A percentile compares a stretch with the other conserved stretches of the same genome.
Evolutionary conservation across 177 flowering plant genomes (phyloP).

Genomic region (Vitis hybrid): DNA sequence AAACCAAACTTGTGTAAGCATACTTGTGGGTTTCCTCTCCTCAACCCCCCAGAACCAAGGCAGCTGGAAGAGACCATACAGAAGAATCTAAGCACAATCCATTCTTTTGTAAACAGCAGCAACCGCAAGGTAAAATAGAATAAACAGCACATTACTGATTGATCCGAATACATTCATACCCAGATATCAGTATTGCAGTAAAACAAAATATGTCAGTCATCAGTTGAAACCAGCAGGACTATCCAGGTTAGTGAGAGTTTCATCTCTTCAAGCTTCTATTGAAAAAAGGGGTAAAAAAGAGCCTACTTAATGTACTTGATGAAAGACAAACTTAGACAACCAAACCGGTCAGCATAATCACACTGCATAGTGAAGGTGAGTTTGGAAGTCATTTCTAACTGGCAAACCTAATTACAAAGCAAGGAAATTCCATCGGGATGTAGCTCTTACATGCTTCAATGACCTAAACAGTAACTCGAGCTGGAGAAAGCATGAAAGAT

Average conservation of each 20-base stretch:
- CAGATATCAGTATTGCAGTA: not conserved
- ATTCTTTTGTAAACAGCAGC: too few relatives aligned
- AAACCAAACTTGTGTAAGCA: too few relatives aligned
- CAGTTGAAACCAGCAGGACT: not conserved
- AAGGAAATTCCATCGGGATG: not conserved
- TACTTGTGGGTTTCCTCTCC: too few relatives aligned
- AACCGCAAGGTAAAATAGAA: not conserved
- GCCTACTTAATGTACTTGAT: not conserved
- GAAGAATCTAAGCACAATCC: too few relatives aligned
- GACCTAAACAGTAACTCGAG: not conserved
- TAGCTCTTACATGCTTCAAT: not conserved
- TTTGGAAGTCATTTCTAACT: not conserved
- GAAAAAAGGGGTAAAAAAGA: not conserved
- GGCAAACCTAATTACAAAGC: not conserved
- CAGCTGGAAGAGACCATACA: too few relatives aligned
- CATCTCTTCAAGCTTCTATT: not conserved
- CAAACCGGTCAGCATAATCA: not conserved
- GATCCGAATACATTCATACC: not conserved
- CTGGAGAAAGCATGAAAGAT: not conserved
- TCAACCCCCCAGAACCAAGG: too few relatives aligned
- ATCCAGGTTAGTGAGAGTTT: not conserved
- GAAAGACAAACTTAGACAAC: not conserved
- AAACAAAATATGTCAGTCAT: not conserved
- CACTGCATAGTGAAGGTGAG: not conserved
- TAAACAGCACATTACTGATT: not conserved